phyloP scores from a whole-genome alignment of 1,139 yeast species.

The Hemisphaericaspora xylanilytica region DNA sequence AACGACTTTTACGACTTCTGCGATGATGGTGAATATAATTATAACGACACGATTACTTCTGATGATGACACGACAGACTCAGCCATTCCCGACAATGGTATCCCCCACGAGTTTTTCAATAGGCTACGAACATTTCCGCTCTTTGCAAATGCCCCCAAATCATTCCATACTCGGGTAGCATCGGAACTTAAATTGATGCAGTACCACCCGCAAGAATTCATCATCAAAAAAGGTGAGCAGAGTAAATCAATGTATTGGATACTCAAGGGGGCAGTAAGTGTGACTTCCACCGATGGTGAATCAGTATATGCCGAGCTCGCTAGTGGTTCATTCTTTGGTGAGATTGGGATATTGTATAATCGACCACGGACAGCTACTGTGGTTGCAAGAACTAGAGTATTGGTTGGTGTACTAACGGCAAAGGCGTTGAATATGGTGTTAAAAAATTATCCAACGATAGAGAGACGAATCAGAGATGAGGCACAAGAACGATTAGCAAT shows the following conservation, averaged over 20 bases:
- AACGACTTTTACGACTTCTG: neutral
- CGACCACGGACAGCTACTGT: conserved; percentile 79
- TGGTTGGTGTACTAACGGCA: conserved; percentile 65
- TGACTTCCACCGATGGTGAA: conserved; percentile 74
- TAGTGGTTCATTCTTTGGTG: conserved; percentile 74
- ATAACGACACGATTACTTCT: conserved; percentile 1
- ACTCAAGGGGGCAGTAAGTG: conserved; percentile 68
- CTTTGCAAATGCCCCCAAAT: conserved; percentile 62
- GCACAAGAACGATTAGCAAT: conserved; percentile 74
- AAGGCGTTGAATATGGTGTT: conserved; percentile 60
- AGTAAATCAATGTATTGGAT: conserved; percentile 83
- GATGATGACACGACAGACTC: conserved; percentile 1
- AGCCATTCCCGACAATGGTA: conserved; percentile 10
- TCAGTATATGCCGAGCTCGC: conserved; percentile 66
- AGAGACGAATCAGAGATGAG: conserved; percentile 68
- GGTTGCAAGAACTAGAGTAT: conserved; percentile 64
- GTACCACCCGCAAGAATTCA: conserved; percentile 64
- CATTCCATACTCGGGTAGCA: conserved; percentile 60
- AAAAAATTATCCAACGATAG: conserved; percentile 61
- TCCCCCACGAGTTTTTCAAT: conserved; percentile 55
- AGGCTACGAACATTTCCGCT: conserved; percentile 58
- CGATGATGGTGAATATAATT: neutral
- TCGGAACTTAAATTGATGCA: conserved; percentile 57
- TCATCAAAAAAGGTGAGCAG: conserved; percentile 68
- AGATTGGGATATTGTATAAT: conserved; percentile 71